Conservation (phyloP, 805 yeast genomes). For the Maudiozyma serrabonitensis region DNA sequence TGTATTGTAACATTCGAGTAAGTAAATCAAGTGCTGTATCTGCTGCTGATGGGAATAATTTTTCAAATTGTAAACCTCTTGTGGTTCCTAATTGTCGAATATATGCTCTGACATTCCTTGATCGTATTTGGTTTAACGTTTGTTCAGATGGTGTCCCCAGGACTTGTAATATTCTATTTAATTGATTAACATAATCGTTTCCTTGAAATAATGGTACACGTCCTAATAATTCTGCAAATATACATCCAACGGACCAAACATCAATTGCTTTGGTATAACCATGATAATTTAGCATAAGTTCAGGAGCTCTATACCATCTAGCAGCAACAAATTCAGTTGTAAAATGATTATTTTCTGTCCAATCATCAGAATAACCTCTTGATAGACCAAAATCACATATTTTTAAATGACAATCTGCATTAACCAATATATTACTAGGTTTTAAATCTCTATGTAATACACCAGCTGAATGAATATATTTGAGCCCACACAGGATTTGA, state of each 20-base stretch:
- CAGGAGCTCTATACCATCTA: constrained; percentile 97
- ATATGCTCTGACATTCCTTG: constrained; percentile 82
- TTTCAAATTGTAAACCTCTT: constrained; percentile 59
- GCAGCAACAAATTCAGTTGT: constrained; percentile 96
- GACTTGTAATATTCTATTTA: constrained; percentile 73
- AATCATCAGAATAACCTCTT: constrained; percentile 73
- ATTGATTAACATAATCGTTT: constrained; percentile 89
- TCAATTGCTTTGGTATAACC: constrained; percentile 93
- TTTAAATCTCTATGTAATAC: constrained; percentile 89
- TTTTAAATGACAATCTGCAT: constrained; percentile 92
- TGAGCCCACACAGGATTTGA: constrained; percentile 84
- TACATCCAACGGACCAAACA: constrained; percentile 96
- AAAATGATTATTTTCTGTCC: constrained; percentile 79
- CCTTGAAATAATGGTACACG: constrained; percentile 90
- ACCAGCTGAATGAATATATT: constrained; percentile 83
- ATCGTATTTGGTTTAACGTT: constrained; percentile 59
- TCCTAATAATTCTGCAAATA: constrained; percentile 86
- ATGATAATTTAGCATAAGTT: constrained; percentile 87
- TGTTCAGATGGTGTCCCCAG: constrained; percentile 82
- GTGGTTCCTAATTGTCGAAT: constrained; percentile 75
- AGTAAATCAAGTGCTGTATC: constrained; percentile 76
- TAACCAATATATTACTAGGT: constrained; percentile 86
- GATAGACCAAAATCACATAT: constrained; percentile 97
- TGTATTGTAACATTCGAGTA: constrained; percentile 69
- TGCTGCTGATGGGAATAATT: constrained; percentile 71